Base-by-base conservation (phyloP, 75 land plant species). In the Pinus taeda region DNA sequence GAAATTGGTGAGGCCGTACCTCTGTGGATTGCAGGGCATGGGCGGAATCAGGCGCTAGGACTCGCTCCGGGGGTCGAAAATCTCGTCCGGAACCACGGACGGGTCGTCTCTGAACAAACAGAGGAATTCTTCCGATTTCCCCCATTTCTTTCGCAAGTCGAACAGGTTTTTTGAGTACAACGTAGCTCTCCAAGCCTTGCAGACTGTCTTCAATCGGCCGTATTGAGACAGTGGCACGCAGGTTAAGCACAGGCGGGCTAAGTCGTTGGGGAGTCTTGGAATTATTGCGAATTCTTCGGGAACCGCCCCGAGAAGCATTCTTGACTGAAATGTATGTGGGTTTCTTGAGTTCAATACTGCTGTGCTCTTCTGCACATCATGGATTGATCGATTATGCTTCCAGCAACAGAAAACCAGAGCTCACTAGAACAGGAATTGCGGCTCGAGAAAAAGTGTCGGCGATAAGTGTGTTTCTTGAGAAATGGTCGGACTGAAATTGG, bases 101-200 rank as follows among this genome's bases (percentile, higher is more conserved):
- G 98, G 98, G 73, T 96, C 98, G 55, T 83, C 74, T n/a, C 95
- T 82, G 87, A 93, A 96, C 36, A 96, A 64, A 83, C 90, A 88
- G 67, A 93, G 80, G 69, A 89, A 83, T 57, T 87, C 81, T 61
- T 85, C 83, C 24, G 62, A 30, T 57, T 74, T 79, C 0, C 18
- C 24, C 77, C 86, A 83, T 33, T 63, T 59, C 13, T 62, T 75
- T 30, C 90, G 92, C 71, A 90, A 78, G 45, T 88, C 84, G 78
- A 85, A 78, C 20, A 87, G 74, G 78, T 81, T 69, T 39, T 75
- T 60, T 42, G 91, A 82, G 9, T 94, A 88, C 57, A 92, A 69
- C 81, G 86, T 81, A 49, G 75, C 74, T 57, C 60, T 74, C 94
- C 94, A 93, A 15, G 91, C 64, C 56, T 79, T 86, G 76, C 84